These are phyloP conservation scores for Talaromyces sp. DNA, from an alignment of 2,329 filamentous ascomycete species.

Conservation along the genomic window DNA sequence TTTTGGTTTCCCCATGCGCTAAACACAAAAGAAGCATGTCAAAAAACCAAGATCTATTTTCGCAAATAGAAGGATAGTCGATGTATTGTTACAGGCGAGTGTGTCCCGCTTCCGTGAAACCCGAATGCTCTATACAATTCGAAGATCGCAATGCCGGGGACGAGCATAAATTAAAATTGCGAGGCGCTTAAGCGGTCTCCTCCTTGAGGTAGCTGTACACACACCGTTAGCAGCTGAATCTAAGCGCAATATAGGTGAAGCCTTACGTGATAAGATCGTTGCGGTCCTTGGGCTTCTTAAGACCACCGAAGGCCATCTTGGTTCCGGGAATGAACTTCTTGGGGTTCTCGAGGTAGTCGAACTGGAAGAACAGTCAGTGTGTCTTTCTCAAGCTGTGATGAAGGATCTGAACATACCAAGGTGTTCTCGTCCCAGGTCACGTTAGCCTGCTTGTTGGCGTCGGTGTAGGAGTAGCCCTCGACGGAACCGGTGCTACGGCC, in stretches of 20 bases:
- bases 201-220: conserved; percentile 38
- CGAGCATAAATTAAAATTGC: background rate
- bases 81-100: conserved; percentile 38
- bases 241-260: background rate
- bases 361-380: conserved; percentile 51
- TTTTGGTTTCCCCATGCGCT: conserved; percentile 14
- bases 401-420: conserved; percentile 60
- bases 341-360: conserved; percentile 99
- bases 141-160: conserved; percentile 14
- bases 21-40: conserved; percentile 16
- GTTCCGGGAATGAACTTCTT: conserved; percentile 99
- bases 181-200: conserved; percentile 32
- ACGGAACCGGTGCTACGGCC: conserved; percentile 91
- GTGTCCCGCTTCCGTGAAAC: conserved; percentile 5
- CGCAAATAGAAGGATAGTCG: conserved; percentile 21
- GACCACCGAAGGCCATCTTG: conserved; percentile 99
- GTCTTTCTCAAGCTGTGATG: background rate
- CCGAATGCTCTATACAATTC: conserved; percentile 14
- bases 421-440: conserved; percentile 82
- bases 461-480: conserved; percentile 93
- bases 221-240: conserved; percentile 1
- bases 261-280: conserved; percentile 97
- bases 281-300: conserved; percentile 99
- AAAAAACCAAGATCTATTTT: conserved; percentile 23
- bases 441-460: conserved; percentile 98